These are phyloP conservation scores for Annona cherimola DNA, from an alignment of 164 flowering plant genomes.

Conservation along the genomic window DNA sequence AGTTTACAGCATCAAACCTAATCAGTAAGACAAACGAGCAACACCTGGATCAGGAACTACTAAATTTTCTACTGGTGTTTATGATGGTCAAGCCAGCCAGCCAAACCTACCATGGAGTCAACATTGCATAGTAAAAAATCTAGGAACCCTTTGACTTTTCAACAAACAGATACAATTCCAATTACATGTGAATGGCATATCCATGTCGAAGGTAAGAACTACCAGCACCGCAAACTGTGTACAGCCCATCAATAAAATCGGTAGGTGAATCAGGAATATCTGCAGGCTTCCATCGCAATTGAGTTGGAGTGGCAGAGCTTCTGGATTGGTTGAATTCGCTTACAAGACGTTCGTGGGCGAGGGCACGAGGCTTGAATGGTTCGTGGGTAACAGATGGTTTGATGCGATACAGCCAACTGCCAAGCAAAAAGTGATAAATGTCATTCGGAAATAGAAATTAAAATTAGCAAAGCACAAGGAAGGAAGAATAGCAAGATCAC, in stretches of 20 bases:
- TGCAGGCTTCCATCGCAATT: slow-evolving; percentile 82
- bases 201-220: slow-evolving; percentile 93
- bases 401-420: slow-evolving; percentile 88
- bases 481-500: too few species aligned
- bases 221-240: slow-evolving; percentile 82
- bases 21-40: not conserved
- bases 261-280: slow-evolving; percentile 63
- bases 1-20: not conserved
- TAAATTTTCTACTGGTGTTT: not conserved
- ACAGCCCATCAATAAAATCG: slow-evolving; percentile 83
- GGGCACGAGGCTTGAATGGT: slow-evolving; percentile 69
- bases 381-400: slow-evolving; percentile 95
- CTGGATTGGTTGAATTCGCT: slow-evolving; percentile 63
- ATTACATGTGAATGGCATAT: slow-evolving; percentile 94
- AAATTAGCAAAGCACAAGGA: too few species aligned
- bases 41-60: not conserved
- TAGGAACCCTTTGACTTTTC: not conserved
- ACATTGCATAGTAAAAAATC: not conserved
- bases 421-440: not conserved
- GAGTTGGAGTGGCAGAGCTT: slow-evolving; percentile 70
- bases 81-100: not conserved
- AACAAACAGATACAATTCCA: not conserved
- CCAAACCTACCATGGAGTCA: not conserved
- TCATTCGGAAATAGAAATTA: not conserved
- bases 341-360: slow-evolving; percentile 51